Evolutionary conservation across 176 grass and related monocot species (phyloP).

Genomic region (Olyra latifolia): DNA sequence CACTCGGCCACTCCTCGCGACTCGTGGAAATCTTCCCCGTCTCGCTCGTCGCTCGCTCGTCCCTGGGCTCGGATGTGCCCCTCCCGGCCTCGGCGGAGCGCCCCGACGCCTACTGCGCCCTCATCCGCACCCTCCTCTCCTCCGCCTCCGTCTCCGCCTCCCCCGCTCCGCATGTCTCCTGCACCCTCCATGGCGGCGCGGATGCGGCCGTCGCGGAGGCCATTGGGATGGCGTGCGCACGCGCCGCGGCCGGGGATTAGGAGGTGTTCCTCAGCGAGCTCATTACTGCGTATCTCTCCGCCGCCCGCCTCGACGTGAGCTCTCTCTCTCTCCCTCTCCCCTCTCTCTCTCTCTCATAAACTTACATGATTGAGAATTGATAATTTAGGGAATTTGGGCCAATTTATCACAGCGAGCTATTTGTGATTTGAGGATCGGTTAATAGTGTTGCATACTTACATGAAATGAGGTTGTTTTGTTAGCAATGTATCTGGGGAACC

Average conservation of each 20-base stretch:
- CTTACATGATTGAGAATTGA: no score
- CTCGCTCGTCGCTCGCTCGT: not conserved
- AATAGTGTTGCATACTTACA: not conserved
- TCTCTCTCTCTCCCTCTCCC: no score
- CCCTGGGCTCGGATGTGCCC: not conserved
- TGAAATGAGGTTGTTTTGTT: not conserved
- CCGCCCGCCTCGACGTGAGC: conserved; percentile 47
- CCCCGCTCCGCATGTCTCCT: conserved; percentile 30
- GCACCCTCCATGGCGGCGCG: conserved; percentile 55
- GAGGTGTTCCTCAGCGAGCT: conserved; percentile 66
- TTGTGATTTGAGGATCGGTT: not conserved
- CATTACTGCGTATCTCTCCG: conserved; percentile 46
- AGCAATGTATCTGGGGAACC: not conserved
- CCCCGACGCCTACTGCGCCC: conserved; percentile 31
- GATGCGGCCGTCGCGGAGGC: conserved; percentile 52
- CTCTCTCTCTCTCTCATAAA: no score
- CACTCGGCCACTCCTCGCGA: no score
- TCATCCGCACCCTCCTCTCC: conserved; percentile 40
- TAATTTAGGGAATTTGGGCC: not conserved
- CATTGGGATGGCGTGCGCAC: conserved; percentile 47
- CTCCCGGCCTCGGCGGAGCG: conserved; percentile 34
- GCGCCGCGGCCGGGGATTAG: conserved; percentile 26
- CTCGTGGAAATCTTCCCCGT: no score
- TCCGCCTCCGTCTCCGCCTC: conserved; percentile 18
- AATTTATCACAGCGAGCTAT: not conserved